phyloP scores from a whole-genome alignment of 2,329 filamentous ascomycete species.

The Clarireedia sp. region DNA sequence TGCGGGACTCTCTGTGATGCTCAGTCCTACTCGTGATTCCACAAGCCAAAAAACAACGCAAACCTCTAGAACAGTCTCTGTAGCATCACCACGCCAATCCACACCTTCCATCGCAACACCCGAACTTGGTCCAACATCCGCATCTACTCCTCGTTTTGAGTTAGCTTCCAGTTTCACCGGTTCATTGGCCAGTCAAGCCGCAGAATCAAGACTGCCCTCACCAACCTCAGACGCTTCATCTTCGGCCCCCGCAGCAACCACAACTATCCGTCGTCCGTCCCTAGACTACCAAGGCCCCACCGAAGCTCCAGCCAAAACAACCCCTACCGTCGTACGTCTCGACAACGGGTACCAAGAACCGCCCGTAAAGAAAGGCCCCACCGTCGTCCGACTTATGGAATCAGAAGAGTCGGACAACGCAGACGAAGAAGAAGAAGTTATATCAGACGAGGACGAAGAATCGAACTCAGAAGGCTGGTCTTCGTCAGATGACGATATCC shows the following conservation, averaged over 20 bases:
- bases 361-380: slow-evolving; percentile 18
- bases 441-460: neutral
- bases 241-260: neutral
- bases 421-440: neutral
- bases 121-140: neutral
- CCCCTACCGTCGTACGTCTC: slow-evolving; percentile 23
- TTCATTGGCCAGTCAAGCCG: neutral
- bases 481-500: slow-evolving; percentile 4
- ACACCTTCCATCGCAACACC: neutral
- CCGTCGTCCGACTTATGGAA: slow-evolving; percentile 23
- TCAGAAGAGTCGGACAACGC: slow-evolving; percentile 8
- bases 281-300: neutral
- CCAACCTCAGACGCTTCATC: neutral
- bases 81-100: neutral
- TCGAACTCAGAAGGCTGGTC: slow-evolving; percentile 4
- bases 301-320: slow-evolving; percentile 8
- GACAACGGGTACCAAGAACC: neutral
- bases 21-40: neutral
- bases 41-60: neutral
- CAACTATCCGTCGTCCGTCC: neutral
- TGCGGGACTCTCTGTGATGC: neutral
- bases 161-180: neutral
- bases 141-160: neutral
- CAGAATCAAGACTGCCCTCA: neutral
- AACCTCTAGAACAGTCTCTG: neutral